phyloP scores from a whole-genome alignment of 768 basidiomycete species.

The Xanthoconium stramineum region DNA sequence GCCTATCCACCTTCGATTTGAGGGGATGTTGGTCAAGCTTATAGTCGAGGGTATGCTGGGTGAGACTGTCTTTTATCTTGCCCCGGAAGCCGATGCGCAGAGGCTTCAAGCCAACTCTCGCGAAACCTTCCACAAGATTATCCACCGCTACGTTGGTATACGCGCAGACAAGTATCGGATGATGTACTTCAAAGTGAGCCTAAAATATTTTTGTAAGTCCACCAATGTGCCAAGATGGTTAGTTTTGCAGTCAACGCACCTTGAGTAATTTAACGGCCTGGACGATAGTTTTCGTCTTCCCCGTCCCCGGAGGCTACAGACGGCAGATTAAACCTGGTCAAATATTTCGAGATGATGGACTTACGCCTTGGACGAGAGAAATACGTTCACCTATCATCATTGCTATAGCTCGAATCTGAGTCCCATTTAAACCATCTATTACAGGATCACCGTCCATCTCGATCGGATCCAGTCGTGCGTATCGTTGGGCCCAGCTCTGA shows the following conservation, averaged over 20 bases:
- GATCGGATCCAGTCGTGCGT: constrained; percentile 57
- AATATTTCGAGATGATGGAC: constrained; percentile 18
- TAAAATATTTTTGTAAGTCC: constrained; percentile 27
- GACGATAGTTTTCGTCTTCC: constrained; percentile 92
- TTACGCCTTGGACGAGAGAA: constrained; percentile 83
- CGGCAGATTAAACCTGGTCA: not conserved
- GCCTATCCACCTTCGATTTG: constrained; percentile 39
- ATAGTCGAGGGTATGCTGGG: constrained; percentile 58
- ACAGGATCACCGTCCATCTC: constrained; percentile 76
- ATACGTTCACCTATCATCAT: constrained; percentile 79
- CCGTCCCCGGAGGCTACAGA: constrained; percentile 81
- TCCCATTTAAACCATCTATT: constrained; percentile 59
- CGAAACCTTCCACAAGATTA: constrained; percentile 78
- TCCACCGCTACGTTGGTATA: constrained; percentile 94
- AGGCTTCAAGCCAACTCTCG: constrained; percentile 58
- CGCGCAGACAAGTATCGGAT: constrained; percentile 87
- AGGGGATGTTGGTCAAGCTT: constrained; percentile 62
- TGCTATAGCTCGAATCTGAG: constrained; percentile 81
- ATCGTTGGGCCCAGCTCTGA: constrained; percentile 76
- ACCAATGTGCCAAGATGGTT: not conserved
- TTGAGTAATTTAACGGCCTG: constrained; percentile 80
- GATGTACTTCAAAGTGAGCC: constrained; percentile 76
- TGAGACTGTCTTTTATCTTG: constrained; percentile 54
- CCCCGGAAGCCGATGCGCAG: constrained; percentile 71
- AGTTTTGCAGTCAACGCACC: constrained; percentile 41